Percentiles rank a stretch among this genome's conserved stretches.
Conservation (phyloP, 164 flowering plant species). For the Chimonanthus praecox region DNA sequence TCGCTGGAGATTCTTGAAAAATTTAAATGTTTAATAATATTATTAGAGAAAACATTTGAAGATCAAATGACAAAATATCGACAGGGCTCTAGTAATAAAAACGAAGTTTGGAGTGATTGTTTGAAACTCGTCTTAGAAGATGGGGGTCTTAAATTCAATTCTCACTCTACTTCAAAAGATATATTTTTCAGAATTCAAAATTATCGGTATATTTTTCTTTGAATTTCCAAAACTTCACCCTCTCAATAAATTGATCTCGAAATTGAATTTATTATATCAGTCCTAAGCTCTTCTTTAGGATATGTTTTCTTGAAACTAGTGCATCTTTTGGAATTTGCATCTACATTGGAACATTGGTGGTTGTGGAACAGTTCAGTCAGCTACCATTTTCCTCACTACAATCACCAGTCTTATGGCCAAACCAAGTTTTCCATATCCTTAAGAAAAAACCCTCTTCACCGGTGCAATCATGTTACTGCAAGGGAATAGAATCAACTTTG, state of each 20-base stretch:
- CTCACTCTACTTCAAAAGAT: too few relatives aligned
- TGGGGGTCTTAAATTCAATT: too few relatives aligned
- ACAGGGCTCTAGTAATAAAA: too few relatives aligned
- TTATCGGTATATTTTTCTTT: not conserved
- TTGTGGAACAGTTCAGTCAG: slow-evolving; percentile 6
- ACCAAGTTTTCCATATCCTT: slow-evolving; percentile 40
- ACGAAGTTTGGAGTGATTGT: too few relatives aligned
- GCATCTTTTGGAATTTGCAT: not conserved
- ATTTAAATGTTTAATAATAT: too few relatives aligned
- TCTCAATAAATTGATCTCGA: slow-evolving; percentile 15
- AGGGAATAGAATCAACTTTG: slow-evolving; percentile 2
- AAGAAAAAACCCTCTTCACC: slow-evolving; percentile 30
- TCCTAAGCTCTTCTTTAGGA: slow-evolving; percentile 10
- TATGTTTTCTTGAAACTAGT: slow-evolving; percentile 9
- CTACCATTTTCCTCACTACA: slow-evolving; percentile 4
- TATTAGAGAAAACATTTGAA: too few relatives aligned
- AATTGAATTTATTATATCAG: slow-evolving; percentile 9
- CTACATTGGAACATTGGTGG: not conserved
- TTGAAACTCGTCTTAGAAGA: too few relatives aligned
- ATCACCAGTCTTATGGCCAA: slow-evolving; percentile 15
- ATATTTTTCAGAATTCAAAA: not conserved
- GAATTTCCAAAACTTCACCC: slow-evolving; percentile 31
- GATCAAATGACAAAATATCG: too few relatives aligned
- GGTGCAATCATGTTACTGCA: slow-evolving; percentile 17
- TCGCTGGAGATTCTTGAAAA: too few relatives aligned